A percentile compares a stretch with the other conserved stretches of the same genome.
phyloP scores from a whole-genome alignment of 1,284 basidiomycete species.

The Sporisorium iseilematis-ciliati region DNA sequence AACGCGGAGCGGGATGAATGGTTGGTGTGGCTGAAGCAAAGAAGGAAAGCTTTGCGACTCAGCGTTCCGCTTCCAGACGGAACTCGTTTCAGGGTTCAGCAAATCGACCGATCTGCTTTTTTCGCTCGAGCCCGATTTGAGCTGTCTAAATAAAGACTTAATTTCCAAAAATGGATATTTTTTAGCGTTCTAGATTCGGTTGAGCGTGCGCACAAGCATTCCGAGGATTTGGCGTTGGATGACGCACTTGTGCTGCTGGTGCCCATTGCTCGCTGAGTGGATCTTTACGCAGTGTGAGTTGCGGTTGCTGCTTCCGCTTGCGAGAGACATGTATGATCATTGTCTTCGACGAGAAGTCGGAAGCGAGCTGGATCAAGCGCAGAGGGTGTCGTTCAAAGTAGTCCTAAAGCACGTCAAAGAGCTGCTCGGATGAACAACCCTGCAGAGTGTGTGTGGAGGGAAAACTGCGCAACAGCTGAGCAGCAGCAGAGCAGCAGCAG shows the following conservation, averaged over 20 bases:
- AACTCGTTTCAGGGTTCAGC: neutral
- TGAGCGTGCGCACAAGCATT: constrained; percentile 14
- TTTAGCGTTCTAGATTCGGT: neutral
- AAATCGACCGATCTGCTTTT: neutral
- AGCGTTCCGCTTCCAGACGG: neutral
- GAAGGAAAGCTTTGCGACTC: neutral
- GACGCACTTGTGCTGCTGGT: constrained; percentile 31
- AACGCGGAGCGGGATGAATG: neutral
- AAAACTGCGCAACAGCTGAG: too few species aligned
- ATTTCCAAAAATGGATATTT: constrained; percentile 15
- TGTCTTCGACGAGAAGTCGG: neutral
- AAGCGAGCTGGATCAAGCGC: constrained; percentile 5
- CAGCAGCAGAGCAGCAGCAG: neutral
- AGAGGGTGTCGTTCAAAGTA: neutral
- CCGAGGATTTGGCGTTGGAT: constrained; percentile 24
- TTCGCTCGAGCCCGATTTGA: neutral
- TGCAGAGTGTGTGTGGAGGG: neutral
- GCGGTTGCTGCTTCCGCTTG: constrained; percentile 12
- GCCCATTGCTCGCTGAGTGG: neutral
- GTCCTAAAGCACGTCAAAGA: neutral
- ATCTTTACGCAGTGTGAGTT: neutral
- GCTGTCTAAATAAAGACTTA: neutral
- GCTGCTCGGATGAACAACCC: neutral
- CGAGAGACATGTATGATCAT: neutral
- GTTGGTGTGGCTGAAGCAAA: neutral